Evolutionary conservation across 1,139 yeast genomes (phyloP), one percentile per base, ranked within the genome.

Genomic region (Yamadazyma spencermartinsiae): DNA sequence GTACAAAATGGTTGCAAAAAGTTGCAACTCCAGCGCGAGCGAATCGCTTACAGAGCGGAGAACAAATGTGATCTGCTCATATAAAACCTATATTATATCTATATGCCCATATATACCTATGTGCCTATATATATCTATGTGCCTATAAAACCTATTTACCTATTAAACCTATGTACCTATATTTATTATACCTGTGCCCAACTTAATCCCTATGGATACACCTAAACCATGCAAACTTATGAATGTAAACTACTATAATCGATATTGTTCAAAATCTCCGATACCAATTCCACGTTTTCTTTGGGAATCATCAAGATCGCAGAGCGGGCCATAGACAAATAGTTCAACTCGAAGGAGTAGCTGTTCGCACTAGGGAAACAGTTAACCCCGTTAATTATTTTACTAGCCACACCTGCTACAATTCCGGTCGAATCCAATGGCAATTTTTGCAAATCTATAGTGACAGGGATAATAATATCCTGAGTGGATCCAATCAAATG

Each of bases 351-450:
- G 34, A 68, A 65, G 1, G 63, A 54, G 37, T 47, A 50, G 9
- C 46, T 49, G 4, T 42, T 26, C n/a, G 31, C 32, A 12, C 51
- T 51, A 14, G 58, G 48, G 3, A 41, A 37, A 9, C 41, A 35
- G 21, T 51, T 51, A 31, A 64, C 51, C 3, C 70, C 70, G 33
- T 60, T 63, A 25, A 76, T 54, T 23, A 80, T 56, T 39, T 63
- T 67, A 38, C 77, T 65, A 1, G 87, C 85, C 23, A 82, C 72
- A 1, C 86, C 86, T 0, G 86, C 80, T 1, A 81, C 86, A 39
- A 82, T 79, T 35, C 87, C 87, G 7, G 83, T 79, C 5, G 80
- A 68, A 52, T 80, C 82, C 31, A 79, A 61, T 0, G 86, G 86
- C 26, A 81, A 57, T 20, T 60, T 60, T n/a, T 73, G 63, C 41